A percentile compares a stretch with the other conserved stretches of the same genome.
Conservation (phyloP, 768 basidiomycete species). For the Amanita subjunquillea region DNA sequence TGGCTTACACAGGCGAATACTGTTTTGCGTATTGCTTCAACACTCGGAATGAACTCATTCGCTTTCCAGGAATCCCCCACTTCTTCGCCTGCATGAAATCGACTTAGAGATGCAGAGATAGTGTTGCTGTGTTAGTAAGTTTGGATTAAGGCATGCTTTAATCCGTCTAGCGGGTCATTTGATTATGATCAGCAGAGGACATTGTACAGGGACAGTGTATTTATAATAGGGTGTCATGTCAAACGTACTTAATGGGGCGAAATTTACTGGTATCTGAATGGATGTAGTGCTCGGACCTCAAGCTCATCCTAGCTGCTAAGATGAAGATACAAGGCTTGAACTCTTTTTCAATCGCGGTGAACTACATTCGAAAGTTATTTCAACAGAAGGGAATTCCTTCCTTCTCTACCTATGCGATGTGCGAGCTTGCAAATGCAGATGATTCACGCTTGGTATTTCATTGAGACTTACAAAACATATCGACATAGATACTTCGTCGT, state of each 20-base stretch:
- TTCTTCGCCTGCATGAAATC: neutral
- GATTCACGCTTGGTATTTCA: neutral
- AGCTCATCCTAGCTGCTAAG: no score
- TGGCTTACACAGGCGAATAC: slow-evolving; percentile 1
- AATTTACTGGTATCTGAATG: neutral
- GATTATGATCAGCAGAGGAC: neutral
- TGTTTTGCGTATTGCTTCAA: neutral
- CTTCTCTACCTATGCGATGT: no score
- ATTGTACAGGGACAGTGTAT: neutral
- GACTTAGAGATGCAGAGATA: neutral
- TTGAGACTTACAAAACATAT: neutral
- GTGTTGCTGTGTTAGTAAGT: neutral
- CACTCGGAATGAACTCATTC: neutral
- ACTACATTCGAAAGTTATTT: no score
- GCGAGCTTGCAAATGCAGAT: neutral
- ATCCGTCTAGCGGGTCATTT: neutral
- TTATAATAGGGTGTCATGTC: neutral
- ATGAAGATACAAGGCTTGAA: no score
- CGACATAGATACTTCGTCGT: neutral
- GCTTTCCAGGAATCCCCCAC: neutral
- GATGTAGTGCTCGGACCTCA: neutral
- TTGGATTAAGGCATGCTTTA: neutral
- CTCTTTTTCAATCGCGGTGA: no score
- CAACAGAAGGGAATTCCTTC: no score
- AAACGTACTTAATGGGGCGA: neutral